These are phyloP conservation scores for Pythium volutum DNA, from an alignment of 352 stramenopile genomes.

Conservation along the genomic window DNA sequence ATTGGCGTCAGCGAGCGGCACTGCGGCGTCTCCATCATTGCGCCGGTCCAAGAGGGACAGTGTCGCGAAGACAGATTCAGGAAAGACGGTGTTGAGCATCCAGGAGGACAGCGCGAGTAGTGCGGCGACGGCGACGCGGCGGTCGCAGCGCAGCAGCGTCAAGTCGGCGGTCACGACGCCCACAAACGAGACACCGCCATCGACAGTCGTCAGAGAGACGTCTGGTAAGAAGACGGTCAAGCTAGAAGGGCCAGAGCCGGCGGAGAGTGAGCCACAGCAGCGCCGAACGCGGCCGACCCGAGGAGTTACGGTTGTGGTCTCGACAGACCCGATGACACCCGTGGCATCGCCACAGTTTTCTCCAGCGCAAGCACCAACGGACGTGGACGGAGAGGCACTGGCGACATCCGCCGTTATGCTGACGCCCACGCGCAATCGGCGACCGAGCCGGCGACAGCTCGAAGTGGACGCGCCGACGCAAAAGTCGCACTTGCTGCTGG, in stretches of 20 bases:
- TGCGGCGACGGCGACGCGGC: slow-evolving; percentile 15
- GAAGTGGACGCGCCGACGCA: slow-evolving; percentile 5
- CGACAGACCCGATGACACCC: neutral
- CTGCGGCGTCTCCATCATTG: slow-evolving; percentile 3
- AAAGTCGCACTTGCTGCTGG: slow-evolving; percentile 29
- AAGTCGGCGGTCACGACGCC: slow-evolving; percentile 29
- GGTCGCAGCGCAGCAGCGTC: slow-evolving; percentile 26
- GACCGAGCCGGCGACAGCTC: slow-evolving; percentile 19
- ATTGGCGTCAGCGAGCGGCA: neutral
- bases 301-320: neutral
- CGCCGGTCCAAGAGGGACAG: slow-evolving; percentile 41
- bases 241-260: neutral
- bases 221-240: neutral
- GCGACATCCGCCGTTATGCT: neutral
- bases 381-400: neutral
- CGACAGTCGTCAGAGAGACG: neutral
- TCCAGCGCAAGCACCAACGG: neutral
- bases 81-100: slow-evolving; percentile 14
- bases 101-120: slow-evolving; percentile 1
- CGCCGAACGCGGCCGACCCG: slow-evolving; percentile 2
- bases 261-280: neutral
- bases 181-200: neutral
- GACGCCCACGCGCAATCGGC: slow-evolving; percentile 21
- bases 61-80: slow-evolving; percentile 20
- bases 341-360: neutral